Evolutionary conservation across 1,139 yeast genomes (phyloP).

Genomic region (Lodderomyces oxycetoniae): DNA sequence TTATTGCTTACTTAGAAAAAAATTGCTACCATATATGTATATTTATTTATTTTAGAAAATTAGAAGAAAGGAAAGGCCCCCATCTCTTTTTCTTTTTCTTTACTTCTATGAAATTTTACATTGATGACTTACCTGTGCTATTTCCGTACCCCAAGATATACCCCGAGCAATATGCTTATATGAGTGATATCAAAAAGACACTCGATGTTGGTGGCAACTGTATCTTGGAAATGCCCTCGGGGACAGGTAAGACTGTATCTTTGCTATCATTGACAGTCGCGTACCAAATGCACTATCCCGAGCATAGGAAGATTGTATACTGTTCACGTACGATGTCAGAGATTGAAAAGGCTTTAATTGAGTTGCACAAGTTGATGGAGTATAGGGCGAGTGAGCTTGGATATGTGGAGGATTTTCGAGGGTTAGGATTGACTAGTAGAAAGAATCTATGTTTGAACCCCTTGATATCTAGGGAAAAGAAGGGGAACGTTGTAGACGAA

Average conservation of each 20-base stretch:
- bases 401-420: constrained; percentile 80
- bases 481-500: constrained; percentile 94
- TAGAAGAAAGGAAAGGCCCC: neutral
- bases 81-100: neutral
- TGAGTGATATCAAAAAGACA: constrained; percentile 92
- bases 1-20: constrained; percentile 29
- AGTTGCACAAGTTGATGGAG: constrained; percentile 82
- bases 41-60: neutral
- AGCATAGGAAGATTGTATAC: constrained; percentile 87
- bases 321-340: constrained; percentile 99
- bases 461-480: constrained; percentile 76
- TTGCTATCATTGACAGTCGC: constrained; percentile 87
- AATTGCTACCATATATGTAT: constrained; percentile 15
- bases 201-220: constrained; percentile 97
- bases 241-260: constrained; percentile 96
- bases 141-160: constrained; percentile 97
- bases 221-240: constrained; percentile 99
- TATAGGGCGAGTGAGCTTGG: constrained; percentile 81
- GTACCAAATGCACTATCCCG: constrained; percentile 93
- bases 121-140: constrained; percentile 90
- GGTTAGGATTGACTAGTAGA: constrained; percentile 89
- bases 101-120: constrained; percentile 58
- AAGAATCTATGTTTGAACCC: constrained; percentile 93
- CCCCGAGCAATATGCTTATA: constrained; percentile 97
- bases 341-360: constrained; percentile 96